phyloP scores from a whole-genome alignment of 1,284 basidiomycete species.

The Rhodotorula sp. region DNA sequence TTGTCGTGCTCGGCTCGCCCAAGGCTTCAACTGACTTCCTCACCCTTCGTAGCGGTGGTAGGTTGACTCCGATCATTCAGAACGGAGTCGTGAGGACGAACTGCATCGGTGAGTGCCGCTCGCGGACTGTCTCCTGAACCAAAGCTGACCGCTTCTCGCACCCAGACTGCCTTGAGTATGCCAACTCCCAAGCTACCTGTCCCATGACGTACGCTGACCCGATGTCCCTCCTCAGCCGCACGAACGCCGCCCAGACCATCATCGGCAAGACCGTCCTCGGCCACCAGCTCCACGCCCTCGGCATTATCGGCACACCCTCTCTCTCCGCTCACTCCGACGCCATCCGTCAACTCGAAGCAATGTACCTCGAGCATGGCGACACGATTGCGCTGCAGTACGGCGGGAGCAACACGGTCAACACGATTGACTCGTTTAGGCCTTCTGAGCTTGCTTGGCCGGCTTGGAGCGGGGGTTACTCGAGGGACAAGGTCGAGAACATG shows the following conservation, averaged over 20 bases:
- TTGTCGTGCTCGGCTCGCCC: no score
- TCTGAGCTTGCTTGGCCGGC: slow-evolving; percentile 7
- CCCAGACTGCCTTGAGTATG: slow-evolving; percentile 81
- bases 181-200: no score
- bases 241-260: slow-evolving; percentile 96
- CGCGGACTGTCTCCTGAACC: background rate
- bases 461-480: slow-evolving; percentile 37
- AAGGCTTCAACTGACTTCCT: background rate
- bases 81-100: slow-evolving; percentile 78
- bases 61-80: slow-evolving; percentile 59
- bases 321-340: slow-evolving; percentile 92
- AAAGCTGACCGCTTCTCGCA: background rate
- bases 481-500: slow-evolving; percentile 96
- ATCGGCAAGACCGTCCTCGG: slow-evolving; percentile 94
- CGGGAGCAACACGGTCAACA: slow-evolving; percentile 91
- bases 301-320: slow-evolving; percentile 77
- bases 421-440: slow-evolving; percentile 87
- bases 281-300: slow-evolving; percentile 92
- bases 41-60: slow-evolving; percentile 1
- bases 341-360: slow-evolving; percentile 95
- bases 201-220: background rate
- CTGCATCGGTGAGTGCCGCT: slow-evolving; percentile 79
- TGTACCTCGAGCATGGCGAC: slow-evolving; percentile 78
- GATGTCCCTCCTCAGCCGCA: slow-evolving; percentile 55
- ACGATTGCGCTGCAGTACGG: slow-evolving; percentile 93